phyloP scores from a whole-genome alignment of 345 rosid species.

The Excoecaria agallocha region DNA sequence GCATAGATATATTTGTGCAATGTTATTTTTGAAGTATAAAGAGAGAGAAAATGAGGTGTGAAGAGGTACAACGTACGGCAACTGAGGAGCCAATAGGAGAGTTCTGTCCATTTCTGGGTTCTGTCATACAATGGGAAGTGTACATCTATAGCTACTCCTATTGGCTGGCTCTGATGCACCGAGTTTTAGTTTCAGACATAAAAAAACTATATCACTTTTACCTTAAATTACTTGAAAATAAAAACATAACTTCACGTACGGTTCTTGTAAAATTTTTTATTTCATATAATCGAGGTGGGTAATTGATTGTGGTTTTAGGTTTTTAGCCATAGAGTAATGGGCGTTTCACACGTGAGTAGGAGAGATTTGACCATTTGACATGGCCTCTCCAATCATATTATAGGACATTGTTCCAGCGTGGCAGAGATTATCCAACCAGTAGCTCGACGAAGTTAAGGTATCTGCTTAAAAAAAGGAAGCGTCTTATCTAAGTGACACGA shows the following conservation, averaged over 20 bases:
- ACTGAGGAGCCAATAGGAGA: constrained; percentile 44
- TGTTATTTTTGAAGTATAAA: neutral
- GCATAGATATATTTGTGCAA: constrained; percentile 48
- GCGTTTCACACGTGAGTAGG: constrained; percentile 57
- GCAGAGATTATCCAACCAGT: constrained; percentile 64
- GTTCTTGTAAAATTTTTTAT: neutral
- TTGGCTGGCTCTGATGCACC: constrained; percentile 55
- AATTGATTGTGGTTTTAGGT: constrained; percentile 25
- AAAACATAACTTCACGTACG: constrained; percentile 7
- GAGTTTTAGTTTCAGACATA: constrained; percentile 27
- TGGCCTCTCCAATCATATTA: constrained; percentile 54
- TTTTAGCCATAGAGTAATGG: constrained; percentile 40
- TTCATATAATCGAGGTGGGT: constrained; percentile 37
- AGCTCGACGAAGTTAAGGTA: constrained; percentile 89
- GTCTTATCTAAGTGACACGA: constrained; percentile 3
- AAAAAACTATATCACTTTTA: neutral
- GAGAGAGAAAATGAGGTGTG: constrained; percentile 5
- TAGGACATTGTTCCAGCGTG: constrained; percentile 46
- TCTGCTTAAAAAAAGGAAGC: constrained; percentile 26
- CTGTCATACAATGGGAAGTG: constrained; percentile 29
- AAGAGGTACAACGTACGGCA: constrained; percentile 33
- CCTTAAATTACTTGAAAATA: neutral
- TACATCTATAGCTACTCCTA: constrained; percentile 34
- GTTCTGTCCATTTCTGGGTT: constrained; percentile 37
- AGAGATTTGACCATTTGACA: constrained; percentile 27